phyloP scores from a whole-genome alignment of 1,284 basidiomycete species.

The Vanrija pseudolonga region DNA sequence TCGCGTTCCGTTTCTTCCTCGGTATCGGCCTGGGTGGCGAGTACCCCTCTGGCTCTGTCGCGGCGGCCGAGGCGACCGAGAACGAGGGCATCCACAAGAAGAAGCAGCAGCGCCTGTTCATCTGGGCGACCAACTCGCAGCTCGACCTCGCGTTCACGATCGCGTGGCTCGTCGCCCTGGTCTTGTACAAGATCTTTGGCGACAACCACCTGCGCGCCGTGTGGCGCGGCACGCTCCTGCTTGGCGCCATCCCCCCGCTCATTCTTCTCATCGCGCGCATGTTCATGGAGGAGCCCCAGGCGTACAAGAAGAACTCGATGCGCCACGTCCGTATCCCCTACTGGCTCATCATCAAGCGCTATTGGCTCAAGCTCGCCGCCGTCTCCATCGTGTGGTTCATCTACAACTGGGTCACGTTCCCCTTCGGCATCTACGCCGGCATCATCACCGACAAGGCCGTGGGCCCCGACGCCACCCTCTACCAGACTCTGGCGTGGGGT shows the following conservation, averaged over 20 bases:
- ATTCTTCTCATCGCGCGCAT: constrained; percentile 78
- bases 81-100: constrained; percentile 64
- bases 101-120: constrained; percentile 78
- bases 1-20: constrained; percentile 75
- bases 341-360: constrained; percentile 69
- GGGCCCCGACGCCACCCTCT: constrained; percentile 21
- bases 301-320: constrained; percentile 57
- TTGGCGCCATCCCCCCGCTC: constrained; percentile 76
- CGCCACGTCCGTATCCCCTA: constrained; percentile 60
- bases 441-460: constrained; percentile 48
- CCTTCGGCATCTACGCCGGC: constrained; percentile 67
- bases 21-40: constrained; percentile 74
- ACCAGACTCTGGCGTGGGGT: constrained; percentile 39
- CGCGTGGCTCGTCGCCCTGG: constrained; percentile 74
- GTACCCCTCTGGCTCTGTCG: constrained; percentile 85
- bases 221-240: constrained; percentile 81
- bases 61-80: constrained; percentile 84
- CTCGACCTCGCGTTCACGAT: constrained; percentile 85
- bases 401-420: constrained; percentile 49
- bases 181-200: constrained; percentile 82
- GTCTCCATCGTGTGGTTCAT: constrained; percentile 59
- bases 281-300: constrained; percentile 67
- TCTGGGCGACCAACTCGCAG: constrained; percentile 65
- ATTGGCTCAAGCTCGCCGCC: constrained; percentile 48
- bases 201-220: constrained; percentile 73